phyloP scores from a whole-genome alignment of 1,284 basidiomycete species.

The Malassezia yamatoensis region DNA sequence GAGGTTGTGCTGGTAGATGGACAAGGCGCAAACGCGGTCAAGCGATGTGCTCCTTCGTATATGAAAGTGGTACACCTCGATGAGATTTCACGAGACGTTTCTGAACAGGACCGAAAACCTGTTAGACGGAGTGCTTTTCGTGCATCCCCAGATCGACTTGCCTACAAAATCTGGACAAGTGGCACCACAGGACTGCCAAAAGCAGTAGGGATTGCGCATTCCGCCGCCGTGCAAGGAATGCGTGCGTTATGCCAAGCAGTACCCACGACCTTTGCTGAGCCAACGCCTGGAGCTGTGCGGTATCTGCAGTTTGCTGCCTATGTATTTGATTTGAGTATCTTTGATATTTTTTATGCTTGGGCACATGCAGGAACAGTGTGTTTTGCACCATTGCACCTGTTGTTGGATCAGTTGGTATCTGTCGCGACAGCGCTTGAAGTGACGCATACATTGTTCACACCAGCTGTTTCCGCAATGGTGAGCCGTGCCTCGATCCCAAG shows the following conservation, averaged over 20 bases:
- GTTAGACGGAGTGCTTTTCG: conserved; percentile 2
- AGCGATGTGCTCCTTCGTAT: conserved; percentile 3
- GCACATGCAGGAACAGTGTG: conserved; percentile 43
- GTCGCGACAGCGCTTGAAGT: conserved; percentile 34
- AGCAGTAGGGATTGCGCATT: conserved; percentile 44
- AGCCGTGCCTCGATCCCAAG: conserved; percentile 36
- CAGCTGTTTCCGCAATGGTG: conserved; percentile 49
- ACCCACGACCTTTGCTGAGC: conserved; percentile 17
- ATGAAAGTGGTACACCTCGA: conserved; percentile 31
- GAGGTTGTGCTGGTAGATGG: conserved; percentile 26
- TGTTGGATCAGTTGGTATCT: conserved; percentile 33
- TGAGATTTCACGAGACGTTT: neutral
- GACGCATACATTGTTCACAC: conserved; percentile 46
- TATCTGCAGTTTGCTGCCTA: conserved; percentile 48
- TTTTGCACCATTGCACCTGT: conserved; percentile 30
- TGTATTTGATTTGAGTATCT: conserved; percentile 47
- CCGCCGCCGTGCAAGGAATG: conserved; percentile 44
- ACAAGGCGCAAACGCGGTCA: conserved; percentile 21
- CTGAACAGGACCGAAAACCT: neutral
- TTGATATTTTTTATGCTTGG: conserved; percentile 47
- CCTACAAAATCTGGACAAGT: conserved; percentile 48
- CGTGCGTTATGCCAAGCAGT: conserved; percentile 40
- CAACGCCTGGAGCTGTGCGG: conserved; percentile 22
- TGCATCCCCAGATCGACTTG: conserved; percentile 10
- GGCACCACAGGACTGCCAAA: conserved; percentile 49